Conservation (phyloP, 139 green algal species). For the Zygnema cylindricum region DNA sequence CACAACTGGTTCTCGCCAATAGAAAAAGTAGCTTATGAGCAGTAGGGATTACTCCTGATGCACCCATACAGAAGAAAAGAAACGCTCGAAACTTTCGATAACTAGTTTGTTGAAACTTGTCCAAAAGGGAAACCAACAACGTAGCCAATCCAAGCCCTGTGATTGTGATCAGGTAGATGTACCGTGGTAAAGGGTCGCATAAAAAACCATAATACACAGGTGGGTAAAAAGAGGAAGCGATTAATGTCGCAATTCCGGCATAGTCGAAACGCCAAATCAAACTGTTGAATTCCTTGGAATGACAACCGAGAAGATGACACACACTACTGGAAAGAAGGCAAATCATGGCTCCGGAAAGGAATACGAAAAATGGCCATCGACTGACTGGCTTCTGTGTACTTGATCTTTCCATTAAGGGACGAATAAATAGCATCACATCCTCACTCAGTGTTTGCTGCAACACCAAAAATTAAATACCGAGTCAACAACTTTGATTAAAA, state of each 20-base stretch:
- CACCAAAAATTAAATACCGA: not conserved
- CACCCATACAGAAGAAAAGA: constrained; percentile 81
- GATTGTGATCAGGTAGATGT: constrained; percentile 83
- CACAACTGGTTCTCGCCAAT: constrained; percentile 20
- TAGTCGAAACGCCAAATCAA: constrained; percentile 85
- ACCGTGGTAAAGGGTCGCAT: constrained; percentile 74
- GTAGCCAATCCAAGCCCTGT: constrained; percentile 72
- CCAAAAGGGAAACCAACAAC: constrained; percentile 74
- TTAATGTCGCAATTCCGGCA: constrained; percentile 88
- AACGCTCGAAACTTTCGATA: constrained; percentile 75
- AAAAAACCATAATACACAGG: constrained; percentile 92
- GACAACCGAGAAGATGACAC: constrained; percentile 92
- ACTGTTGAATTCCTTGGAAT: constrained; percentile 57
- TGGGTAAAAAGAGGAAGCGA: constrained; percentile 93
- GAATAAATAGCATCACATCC: not conserved
- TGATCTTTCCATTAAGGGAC: not conserved
- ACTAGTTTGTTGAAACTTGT: constrained; percentile 72
- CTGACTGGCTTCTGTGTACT: constrained; percentile 1
- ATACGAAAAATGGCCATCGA: constrained; percentile 82
- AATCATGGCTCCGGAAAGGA: constrained; percentile 85
- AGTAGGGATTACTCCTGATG: constrained; percentile 82
- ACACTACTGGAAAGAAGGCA: constrained; percentile 84
- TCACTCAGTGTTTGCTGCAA: not conserved
- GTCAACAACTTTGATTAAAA: not conserved
- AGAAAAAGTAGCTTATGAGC: constrained; percentile 69